Conservation (phyloP, 352 stramenopile species). For the Phytophthora tentaculata region DNA sequence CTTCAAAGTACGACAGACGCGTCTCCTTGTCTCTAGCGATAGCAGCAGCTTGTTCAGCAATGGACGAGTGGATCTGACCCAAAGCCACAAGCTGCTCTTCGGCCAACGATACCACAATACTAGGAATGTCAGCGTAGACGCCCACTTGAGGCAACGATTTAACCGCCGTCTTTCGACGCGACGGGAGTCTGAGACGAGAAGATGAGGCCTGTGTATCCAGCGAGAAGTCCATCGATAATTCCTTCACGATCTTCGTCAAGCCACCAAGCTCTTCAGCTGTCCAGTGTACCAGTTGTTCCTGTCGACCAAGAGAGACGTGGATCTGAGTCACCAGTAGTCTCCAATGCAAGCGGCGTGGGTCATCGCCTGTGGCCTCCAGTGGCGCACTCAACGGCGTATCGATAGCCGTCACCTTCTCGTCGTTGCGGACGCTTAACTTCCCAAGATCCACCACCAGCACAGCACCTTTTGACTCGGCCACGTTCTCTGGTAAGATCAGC, state of each 20-base stretch:
- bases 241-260: constrained; percentile 61
- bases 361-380: constrained; percentile 2
- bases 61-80: constrained; percentile 61
- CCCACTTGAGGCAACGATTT: constrained; percentile 38
- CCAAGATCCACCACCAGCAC: constrained; percentile 79
- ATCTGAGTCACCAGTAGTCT: constrained; percentile 65
- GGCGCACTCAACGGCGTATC: constrained; percentile 15
- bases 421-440: constrained; percentile 66
- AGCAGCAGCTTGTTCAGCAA: constrained; percentile 39
- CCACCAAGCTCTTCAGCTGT: constrained; percentile 40
- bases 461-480: constrained; percentile 41
- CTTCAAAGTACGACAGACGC: constrained; percentile 30
- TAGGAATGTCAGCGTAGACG: constrained; percentile 47
- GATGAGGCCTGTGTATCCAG: constrained; percentile 50
- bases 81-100: constrained; percentile 61
- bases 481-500: constrained; percentile 67
- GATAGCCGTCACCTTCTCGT: constrained; percentile 33
- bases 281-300: constrained; percentile 48
- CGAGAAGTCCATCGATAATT: constrained; percentile 66
- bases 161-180: constrained; percentile 3
- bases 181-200: constrained; percentile 30
- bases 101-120: constrained; percentile 50
- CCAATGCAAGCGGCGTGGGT: constrained; percentile 57
- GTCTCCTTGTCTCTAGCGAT: constrained; percentile 17
- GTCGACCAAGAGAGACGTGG: constrained; percentile 57